phyloP scores from a whole-genome alignment of 2,329 filamentous ascomycete species.

The Ophiocordyceps camponoti-leonardi region DNA sequence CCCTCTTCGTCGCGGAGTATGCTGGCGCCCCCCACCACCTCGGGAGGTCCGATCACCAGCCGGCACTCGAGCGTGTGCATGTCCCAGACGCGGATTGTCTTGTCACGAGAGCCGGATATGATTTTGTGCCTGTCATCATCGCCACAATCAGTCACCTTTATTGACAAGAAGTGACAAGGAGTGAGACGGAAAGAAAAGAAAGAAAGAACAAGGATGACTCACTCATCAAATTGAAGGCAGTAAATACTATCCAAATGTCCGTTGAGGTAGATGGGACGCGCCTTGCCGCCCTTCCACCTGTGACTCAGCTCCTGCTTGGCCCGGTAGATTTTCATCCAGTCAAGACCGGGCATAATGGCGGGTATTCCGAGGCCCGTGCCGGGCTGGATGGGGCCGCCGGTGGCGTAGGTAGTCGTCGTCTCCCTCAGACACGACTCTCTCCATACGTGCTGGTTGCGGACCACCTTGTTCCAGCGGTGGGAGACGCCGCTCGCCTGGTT shows the following conservation, averaged over 20 bases:
- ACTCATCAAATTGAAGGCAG: constrained; percentile 96
- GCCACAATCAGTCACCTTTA: no score
- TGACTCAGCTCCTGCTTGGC: constrained; percentile 58
- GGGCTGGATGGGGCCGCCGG: constrained; percentile 30
- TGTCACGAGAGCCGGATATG: constrained; percentile 88
- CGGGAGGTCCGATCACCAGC: constrained; percentile 69
- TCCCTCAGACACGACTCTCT: constrained; percentile 44
- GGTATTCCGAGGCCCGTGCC: constrained; percentile 42
- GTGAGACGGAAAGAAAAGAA: no score
- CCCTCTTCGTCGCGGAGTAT: constrained; percentile 35
- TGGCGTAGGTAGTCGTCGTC: constrained; percentile 43
- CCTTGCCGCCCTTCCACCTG: constrained; percentile 65
- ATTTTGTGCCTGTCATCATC: constrained; percentile 80
- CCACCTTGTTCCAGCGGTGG: constrained; percentile 27
- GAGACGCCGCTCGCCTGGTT: constrained; percentile 32
- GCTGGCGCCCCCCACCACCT: constrained; percentile 35
- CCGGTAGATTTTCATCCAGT: constrained; percentile 78
- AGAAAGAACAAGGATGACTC: constrained; percentile 16
- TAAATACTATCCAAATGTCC: constrained; percentile 95
- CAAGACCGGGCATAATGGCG: constrained; percentile 37
- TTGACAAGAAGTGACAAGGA: no score
- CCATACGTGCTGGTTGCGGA: constrained; percentile 42
- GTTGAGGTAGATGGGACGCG: constrained; percentile 73
- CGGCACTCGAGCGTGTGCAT: constrained; percentile 74
- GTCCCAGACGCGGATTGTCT: constrained; percentile 92